Evolutionary conservation across 1,284 basidiomycete genomes (phyloP), one percentile per base, ranked within the genome.

Genomic region (Cerrena zonata): DNA sequence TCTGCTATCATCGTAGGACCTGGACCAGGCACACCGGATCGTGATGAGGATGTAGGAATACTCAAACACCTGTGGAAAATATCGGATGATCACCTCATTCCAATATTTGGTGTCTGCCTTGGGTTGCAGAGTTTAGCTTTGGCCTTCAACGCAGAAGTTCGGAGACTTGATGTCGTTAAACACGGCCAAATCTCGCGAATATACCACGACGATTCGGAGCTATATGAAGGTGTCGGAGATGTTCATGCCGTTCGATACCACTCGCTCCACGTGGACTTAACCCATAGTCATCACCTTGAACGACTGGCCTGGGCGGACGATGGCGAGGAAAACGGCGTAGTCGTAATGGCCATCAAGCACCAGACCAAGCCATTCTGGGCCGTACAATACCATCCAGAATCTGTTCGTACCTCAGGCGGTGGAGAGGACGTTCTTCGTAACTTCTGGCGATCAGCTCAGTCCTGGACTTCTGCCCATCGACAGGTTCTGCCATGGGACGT

Each of bases 351-450:
- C 24, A 66, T 77, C 25, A 76, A 74, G 57, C 92, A 94, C 64
- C 72, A 61, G 41, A 65, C 60, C 11, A 78, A 77, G 54, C 91
- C 94, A 0, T 89, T 94, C 58, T 94, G 88, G 83, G 92, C 91
- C 2, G 93, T 98, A 2, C 94, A 98, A 64, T 98, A 96, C 62
- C 95, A 98, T 65, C 95, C 94, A 1, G 94, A 95, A 68, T 90
- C 84, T 5, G 78, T 82, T 2, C 76, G 83, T 55, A 89, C 85
- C 2, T 68, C 71, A 43, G 77, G 75, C 2, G 83, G 82, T 10
- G 87, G 86, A 1, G 58, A 75, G 15, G 74, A 80, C 48, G 77
- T 89, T n/a, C 55, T 89, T 42, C 64, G 64, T 13, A 90, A 89
- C 63, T 90, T 90, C 60, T 90, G 85, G 84, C 63, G 65, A 13